A percentile compares a stretch with the other conserved stretches of the same genome.
phyloP scores from a whole-genome alignment of 2,329 filamentous ascomycete species.

The Hypoxylon sp. region DNA sequence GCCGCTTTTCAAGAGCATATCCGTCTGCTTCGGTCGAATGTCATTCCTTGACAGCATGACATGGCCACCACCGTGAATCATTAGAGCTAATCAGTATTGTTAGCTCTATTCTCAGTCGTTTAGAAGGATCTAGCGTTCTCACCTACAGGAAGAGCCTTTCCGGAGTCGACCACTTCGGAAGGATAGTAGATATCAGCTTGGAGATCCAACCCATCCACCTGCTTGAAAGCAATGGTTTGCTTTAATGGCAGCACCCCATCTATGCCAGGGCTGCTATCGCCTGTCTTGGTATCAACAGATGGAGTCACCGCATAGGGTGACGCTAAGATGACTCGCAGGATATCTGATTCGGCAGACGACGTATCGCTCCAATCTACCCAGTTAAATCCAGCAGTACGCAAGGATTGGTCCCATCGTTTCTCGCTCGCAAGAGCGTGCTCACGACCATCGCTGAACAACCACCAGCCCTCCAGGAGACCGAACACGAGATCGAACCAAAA shows the following conservation, averaged over 20 bases:
- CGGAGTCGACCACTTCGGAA: constrained; percentile 6
- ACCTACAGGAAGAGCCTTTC: constrained; percentile 14
- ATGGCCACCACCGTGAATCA: constrained; percentile 63
- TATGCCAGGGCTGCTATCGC: background rate
- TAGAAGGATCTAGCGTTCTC: background rate
- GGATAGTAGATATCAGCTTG: constrained; percentile 57
- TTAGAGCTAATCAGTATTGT: constrained; percentile 53
- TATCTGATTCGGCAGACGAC: constrained; percentile 45
- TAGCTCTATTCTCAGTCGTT: background rate
- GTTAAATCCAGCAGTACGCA: constrained; percentile 47
- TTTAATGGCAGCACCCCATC: background rate
- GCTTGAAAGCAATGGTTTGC: constrained; percentile 47
- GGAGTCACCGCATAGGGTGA: constrained; percentile 15
- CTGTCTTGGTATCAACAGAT: background rate
- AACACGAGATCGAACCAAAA: constrained; percentile 54
- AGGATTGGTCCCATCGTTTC: constrained; percentile 43
- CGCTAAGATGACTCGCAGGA: constrained; percentile 50
- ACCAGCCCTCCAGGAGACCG: constrained; percentile 57
- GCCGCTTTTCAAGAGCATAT: constrained; percentile 56
- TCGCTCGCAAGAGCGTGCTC: constrained; percentile 49
- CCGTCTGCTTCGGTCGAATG: constrained; percentile 57
- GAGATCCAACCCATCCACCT: constrained; percentile 36
- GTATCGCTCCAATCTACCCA: constrained; percentile 51
- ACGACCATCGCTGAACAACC: constrained; percentile 53
- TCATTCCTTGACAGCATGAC: constrained; percentile 58